Evolutionary conservation across 2,329 filamentous ascomycete species (phyloP).

Genomic region (Pseudogymnoascus sp.): DNA sequence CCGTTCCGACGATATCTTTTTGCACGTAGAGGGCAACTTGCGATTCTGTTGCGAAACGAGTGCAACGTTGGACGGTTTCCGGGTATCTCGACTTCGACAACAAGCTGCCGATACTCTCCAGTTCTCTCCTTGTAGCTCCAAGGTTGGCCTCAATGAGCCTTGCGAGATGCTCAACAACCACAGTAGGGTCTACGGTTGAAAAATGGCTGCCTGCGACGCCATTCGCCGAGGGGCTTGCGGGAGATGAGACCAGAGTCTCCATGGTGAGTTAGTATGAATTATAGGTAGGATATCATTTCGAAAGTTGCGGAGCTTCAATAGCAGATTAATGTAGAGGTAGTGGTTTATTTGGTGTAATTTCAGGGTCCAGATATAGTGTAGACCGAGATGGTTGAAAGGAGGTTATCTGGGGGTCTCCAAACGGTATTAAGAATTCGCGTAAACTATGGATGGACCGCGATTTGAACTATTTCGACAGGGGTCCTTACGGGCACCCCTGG

Average conservation of each 20-base stretch:
- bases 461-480: constrained; percentile 10
- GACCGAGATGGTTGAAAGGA: constrained; percentile 4
- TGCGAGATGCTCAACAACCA: constrained; percentile 63
- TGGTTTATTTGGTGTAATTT: background rate
- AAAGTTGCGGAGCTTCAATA: background rate
- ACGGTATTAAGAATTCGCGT: constrained; percentile 9
- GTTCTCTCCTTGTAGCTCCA: constrained; percentile 66
- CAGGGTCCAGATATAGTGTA: background rate
- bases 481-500: constrained; percentile 3
- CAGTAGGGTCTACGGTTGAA: constrained; percentile 54
- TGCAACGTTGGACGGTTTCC: constrained; percentile 81
- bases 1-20: constrained; percentile 54
- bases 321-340: background rate
- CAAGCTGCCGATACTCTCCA: constrained; percentile 73
- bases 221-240: constrained; percentile 23
- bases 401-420: background rate
- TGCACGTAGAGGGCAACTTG: constrained; percentile 86
- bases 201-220: constrained; percentile 32
- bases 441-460: constrained; percentile 9
- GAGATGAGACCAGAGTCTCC: constrained; percentile 26
- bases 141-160: constrained; percentile 64
- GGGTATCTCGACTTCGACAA: constrained; percentile 61
- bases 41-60: constrained; percentile 79
- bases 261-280: constrained; percentile 18
- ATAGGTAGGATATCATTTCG: constrained; percentile 1